Evolutionary conservation across 805 yeast genomes (phyloP), one percentile per base, ranked within the genome.

Genomic region (Torulaspora delbrueckii): DNA sequence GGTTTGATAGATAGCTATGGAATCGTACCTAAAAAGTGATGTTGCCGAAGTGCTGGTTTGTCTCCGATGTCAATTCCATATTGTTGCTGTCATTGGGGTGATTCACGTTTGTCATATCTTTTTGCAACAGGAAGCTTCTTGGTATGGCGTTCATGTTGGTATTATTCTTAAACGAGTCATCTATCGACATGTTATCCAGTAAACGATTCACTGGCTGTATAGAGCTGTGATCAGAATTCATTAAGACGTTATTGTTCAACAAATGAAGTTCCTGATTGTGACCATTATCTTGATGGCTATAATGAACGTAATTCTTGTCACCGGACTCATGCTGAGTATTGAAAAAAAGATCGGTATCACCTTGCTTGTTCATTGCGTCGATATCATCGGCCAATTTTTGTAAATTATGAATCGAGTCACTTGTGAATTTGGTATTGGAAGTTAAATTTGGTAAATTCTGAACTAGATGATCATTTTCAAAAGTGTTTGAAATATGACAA

Each of bases 141-240:
- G 59, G 59, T 45, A 55, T 48, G 32, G 46, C 46, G 26, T 50
- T 50, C 24, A 45, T 24, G 40, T 45, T 34, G 46, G 48, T 31
- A 46, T 41, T 40, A 39, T 32, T 31, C 40, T 46, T 50, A 42
- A 50, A 43, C 42, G 56, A 48, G 41, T 56, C 58, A 41, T 52
- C 59, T 24, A 55, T 51, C 3, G 58, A 55, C 55, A 56, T 53
- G 32, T 51, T 53, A 45, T 53, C 54, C 46, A 53, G 37, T 28
- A 55, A 33, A 45, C 46, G 48, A 41, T 53, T 47, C 18, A 48
- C 52, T 4, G 52, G 52, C 13, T 45, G 52, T 22, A 48, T 25
- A 7, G 49, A 51, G 42, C 42, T 45, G 38, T 43, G 47, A 18
- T 40, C 41, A n/a, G 48, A 45, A 32, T 45, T 40, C 22, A 30